Evolutionary conservation across 257 asterid species (phyloP).

Genomic region (Jasminum sambac): DNA sequence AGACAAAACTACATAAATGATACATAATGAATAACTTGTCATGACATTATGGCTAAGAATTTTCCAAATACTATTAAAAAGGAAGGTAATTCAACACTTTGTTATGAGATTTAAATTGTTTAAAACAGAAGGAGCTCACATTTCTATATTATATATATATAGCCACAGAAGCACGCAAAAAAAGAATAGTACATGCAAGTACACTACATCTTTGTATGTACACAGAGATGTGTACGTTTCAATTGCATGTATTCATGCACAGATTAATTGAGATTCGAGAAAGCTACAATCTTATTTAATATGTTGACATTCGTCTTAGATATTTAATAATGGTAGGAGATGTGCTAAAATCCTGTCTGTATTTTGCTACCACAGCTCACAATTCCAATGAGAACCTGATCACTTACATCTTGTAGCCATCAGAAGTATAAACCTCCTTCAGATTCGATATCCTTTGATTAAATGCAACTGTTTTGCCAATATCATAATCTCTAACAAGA

Average conservation of each 20-base stretch:
- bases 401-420: slow-evolving; percentile 82
- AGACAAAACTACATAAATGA: background rate
- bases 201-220: background rate
- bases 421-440: slow-evolving; percentile 83
- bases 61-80: slow-evolving; percentile 11
- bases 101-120: background rate
- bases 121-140: background rate
- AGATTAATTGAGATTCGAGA: background rate
- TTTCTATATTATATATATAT: background rate
- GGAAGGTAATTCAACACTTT: slow-evolving; percentile 2
- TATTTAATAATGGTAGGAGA: background rate
- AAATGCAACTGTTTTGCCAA: slow-evolving; percentile 74
- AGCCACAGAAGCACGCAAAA: too few relatives aligned
- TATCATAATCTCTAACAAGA: slow-evolving; percentile 77
- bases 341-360: background rate
- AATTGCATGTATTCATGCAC: background rate
- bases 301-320: background rate
- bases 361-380: background rate
- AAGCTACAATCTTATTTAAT: background rate
- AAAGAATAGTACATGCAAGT: too few relatives aligned
- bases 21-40: background rate
- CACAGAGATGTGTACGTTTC: background rate
- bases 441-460: slow-evolving; percentile 66
- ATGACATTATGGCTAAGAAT: background rate
- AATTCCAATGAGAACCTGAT: background rate